A percentile compares a stretch with the other conserved stretches of the same genome.
phyloP scores from a whole-genome alignment of 2,329 filamentous ascomycete genomes.

The Anisogramma anomala region DNA sequence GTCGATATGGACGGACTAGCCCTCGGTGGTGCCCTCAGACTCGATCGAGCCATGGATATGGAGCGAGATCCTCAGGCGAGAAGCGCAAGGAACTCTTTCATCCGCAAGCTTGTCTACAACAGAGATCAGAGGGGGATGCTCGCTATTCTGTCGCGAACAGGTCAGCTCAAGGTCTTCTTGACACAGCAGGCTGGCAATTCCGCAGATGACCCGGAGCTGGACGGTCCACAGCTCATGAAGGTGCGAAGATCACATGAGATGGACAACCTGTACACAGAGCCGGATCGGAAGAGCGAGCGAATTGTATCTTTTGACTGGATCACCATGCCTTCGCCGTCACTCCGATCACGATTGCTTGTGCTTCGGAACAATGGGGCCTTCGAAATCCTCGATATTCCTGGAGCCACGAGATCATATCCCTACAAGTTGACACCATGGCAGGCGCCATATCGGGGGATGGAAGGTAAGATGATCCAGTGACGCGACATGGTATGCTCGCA shows the following conservation, averaged over 20 bases:
- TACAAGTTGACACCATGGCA: constrained; percentile 52
- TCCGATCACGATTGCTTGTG: constrained; percentile 47
- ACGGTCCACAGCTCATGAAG: constrained; percentile 47
- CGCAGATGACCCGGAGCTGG: constrained; percentile 27
- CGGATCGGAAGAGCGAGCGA: constrained; percentile 41
- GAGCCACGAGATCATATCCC: constrained; percentile 44
- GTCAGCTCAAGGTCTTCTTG: constrained; percentile 51
- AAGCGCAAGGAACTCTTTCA: constrained; percentile 44
- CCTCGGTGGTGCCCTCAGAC: constrained; percentile 49
- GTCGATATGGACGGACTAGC: constrained; percentile 50
- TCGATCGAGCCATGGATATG: constrained; percentile 46
- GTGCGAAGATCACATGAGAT: constrained; percentile 50
- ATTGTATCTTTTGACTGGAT: constrained; percentile 61
- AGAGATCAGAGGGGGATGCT: constrained; percentile 50
- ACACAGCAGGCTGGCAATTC: constrained; percentile 41
- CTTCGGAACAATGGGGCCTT: constrained; percentile 49
- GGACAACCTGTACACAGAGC: constrained; percentile 45
- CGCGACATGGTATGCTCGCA: neutral
- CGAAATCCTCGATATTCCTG: constrained; percentile 51
- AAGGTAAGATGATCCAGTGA: constrained; percentile 29
- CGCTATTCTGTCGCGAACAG: constrained; percentile 49
- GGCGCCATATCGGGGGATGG: constrained; percentile 43
- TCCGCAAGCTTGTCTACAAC: constrained; percentile 52
- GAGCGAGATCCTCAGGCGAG: constrained; percentile 36
- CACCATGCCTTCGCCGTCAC: constrained; percentile 41